phyloP scores from a whole-genome alignment of 257 asterid species.

The Paraleonurus japonicus region DNA sequence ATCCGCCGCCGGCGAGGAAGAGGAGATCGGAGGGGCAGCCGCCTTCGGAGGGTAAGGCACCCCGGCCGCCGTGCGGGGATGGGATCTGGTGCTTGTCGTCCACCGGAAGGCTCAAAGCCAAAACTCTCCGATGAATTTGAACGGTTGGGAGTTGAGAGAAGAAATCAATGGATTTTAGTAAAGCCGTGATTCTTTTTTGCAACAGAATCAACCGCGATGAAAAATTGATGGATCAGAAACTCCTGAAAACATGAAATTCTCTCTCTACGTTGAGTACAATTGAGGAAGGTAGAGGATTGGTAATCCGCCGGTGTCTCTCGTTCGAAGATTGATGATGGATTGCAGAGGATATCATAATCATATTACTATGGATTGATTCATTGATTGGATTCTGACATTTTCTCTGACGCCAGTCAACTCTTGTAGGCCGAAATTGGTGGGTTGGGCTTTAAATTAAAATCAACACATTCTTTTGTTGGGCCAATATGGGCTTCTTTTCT shows the following conservation, averaged over 20 bases:
- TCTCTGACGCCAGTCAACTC: neutral
- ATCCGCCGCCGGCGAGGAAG: conserved; percentile 68
- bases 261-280: neutral
- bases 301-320: conserved; percentile 34
- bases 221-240: neutral
- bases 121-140: conserved; percentile 25
- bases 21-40: conserved; percentile 82
- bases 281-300: conserved; percentile 20
- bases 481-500: neutral
- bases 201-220: neutral
- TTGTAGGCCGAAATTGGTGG: neutral
- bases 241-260: neutral
- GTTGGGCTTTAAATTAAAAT: neutral
- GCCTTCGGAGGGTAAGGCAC: conserved; percentile 77
- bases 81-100: conserved; percentile 54
- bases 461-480: neutral
- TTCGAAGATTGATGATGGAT: conserved; percentile 13
- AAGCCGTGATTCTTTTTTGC: conserved; percentile 42
- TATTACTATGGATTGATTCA: neutral
- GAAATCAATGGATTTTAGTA: conserved; percentile 27
- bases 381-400: neutral
- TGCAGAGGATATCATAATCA: neutral
- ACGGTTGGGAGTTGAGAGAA: conserved; percentile 23
- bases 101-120: conserved; percentile 33
- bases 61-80: conserved; percentile 84